Evolutionary conservation across 2,329 filamentous ascomycete species (phyloP).

Genomic region (Ciborinia camelliae): DNA sequence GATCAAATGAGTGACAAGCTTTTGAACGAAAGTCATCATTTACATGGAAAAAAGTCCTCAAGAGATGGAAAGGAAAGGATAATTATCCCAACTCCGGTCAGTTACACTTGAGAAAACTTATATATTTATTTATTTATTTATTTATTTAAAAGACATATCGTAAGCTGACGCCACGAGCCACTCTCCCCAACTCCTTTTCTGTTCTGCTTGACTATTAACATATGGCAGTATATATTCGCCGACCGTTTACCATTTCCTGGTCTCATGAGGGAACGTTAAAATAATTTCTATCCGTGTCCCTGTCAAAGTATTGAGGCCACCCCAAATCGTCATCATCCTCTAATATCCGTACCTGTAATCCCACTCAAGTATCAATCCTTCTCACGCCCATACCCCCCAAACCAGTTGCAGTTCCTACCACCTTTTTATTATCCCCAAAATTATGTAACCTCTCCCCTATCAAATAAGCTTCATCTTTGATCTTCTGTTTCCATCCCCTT

Average conservation of each 20-base stretch:
- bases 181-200: neutral
- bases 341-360: neutral
- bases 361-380: constrained; percentile 32
- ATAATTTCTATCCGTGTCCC: neutral
- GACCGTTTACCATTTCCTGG: neutral
- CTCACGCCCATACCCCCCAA: constrained; percentile 21
- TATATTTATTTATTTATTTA: no score
- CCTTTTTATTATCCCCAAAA: constrained; percentile 57
- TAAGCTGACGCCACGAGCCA: neutral
- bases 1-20: neutral
- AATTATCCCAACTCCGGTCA: neutral
- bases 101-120: neutral
- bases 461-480: constrained; percentile 92
- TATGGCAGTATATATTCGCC: neutral
- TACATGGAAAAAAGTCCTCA: neutral
- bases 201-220: neutral
- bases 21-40: no score
- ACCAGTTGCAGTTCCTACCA: constrained; percentile 14
- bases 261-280: neutral
- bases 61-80: neutral
- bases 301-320: neutral
- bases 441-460: constrained; percentile 95
- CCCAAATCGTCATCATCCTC: neutral
- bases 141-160: no score
- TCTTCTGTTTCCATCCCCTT: constrained; percentile 71